Base-by-base conservation (phyloP, 108 stramenopile species). In the Parietichytrium sp. region DNA sequence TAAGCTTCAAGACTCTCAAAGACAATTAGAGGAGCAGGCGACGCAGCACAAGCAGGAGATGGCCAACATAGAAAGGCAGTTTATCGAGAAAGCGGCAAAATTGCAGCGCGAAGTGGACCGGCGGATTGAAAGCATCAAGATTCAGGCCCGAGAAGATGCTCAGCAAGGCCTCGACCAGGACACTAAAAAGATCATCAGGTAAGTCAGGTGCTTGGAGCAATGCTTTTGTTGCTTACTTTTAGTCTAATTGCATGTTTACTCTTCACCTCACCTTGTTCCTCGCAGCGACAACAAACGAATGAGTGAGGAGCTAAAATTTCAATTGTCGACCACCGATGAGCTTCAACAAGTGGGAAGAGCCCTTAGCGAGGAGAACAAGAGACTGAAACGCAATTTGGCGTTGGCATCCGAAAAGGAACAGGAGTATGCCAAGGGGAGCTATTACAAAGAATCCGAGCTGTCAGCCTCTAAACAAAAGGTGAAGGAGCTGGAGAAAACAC, bases 271-370 rank as follows among this genome's bases (percentile, higher is more conserved):
- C n/a, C n/a, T n/a, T n/a, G n/a, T n/a, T n/a, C n/a, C 79, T n/a
- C n/a, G n/a, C n/a, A n/a, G 27, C 16, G 83, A 90, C 16, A 89
- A 89, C 86, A 84, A 84, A 29, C 83, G 87, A 38, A 83, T 89
- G 85, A 54, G 29, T 13, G 88, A 87, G 72, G 89, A 90, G 86
- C 87, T 90, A 3, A 52, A 79, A 25, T 89, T 90, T 31, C 89
- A 89, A 54, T 79, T 55, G 52, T 54, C 83, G 80, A 85, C 85
- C 45, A 81, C 84, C 27, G 52, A 54, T 10, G 88, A 87, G 77
- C 85, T 87, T 3, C 80, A 86, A 47, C 36, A 52, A 4, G 86
- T 89, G 54, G 82, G 49, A 26, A 38, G 48, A 53, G 31, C 18
- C 27, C 80, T 87, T n/a, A 54, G 31, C 47, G 87, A 81, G 13